phyloP scores from a whole-genome alignment of 352 stramenopile genomes.

The Blastocystis sp. region DNA sequence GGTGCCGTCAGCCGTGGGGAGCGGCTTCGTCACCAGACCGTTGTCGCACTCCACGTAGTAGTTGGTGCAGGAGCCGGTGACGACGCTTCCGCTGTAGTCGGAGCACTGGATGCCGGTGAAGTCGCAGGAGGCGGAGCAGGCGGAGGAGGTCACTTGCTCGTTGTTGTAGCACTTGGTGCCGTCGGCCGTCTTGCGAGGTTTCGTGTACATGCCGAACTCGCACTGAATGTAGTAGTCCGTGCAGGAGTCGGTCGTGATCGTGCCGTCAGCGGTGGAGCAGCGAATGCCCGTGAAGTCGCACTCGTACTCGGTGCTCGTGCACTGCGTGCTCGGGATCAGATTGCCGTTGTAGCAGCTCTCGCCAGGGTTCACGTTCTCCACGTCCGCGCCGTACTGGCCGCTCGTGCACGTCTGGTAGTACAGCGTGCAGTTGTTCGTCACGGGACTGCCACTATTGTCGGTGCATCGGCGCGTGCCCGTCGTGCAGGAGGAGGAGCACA shows the following conservation, averaged over 20 bases:
- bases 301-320: constrained; percentile 39
- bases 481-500: constrained; percentile 2
- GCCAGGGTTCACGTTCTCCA: constrained; percentile 26
- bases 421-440: constrained; percentile 36
- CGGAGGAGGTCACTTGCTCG: constrained; percentile 46
- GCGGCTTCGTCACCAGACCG: constrained; percentile 23
- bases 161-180: constrained; percentile 67
- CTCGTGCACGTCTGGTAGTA: constrained; percentile 41
- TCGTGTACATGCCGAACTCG: constrained; percentile 63
- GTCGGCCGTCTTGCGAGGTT: constrained; percentile 54
- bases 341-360: constrained; percentile 63
- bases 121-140: constrained; percentile 54
- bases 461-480: background rate
- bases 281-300: constrained; percentile 72
- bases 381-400: background rate
- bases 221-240: constrained; percentile 72
- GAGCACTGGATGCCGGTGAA: constrained; percentile 50
- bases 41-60: constrained; percentile 71
- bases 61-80: constrained; percentile 56
- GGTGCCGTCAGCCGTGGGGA: constrained; percentile 48
- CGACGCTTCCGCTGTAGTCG: constrained; percentile 28
- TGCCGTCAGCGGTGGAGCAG: constrained; percentile 54
- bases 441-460: background rate
- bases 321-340: constrained; percentile 46
- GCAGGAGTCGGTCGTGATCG: constrained; percentile 6